Base-by-base conservation (phyloP, 2,329 filamentous ascomycete species). In the Sarocladiaceae sp. region DNA sequence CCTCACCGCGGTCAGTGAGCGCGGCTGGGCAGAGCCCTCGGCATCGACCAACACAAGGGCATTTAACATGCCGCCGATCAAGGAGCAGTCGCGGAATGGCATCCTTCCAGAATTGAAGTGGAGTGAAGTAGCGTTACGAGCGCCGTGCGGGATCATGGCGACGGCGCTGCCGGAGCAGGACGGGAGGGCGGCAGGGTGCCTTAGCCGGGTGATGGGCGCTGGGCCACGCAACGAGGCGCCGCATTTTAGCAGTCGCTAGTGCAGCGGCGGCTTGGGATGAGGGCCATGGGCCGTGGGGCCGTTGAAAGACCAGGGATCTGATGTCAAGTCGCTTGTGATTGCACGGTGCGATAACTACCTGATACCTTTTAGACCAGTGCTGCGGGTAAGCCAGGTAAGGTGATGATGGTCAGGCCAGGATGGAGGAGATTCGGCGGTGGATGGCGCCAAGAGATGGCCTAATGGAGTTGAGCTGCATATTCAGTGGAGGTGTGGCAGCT, bases 71-170 rank as follows among this genome's bases (percentile, higher is more conserved):
- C 3, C 40, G 40, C 22, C 40, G 40, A 44, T 44, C 40, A 44
- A 26, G 37, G 8, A 37, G 40, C 23, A 15, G 40, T 7, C 22
- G 18, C 17, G 40, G 40, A 20, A 40, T 12, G 40, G 44, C 13
- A 31, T 48, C 44, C 26, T 48, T 48, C 44, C 44, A 48, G 44
- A 33, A 48, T n/a, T 25, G 33, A 20, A 48, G 44, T 33, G 44
- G 44, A 48, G 44, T 10, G 40, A n/a, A 44, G 40, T 44, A 25
- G 40, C 23, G 40, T 44, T 28, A 23, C 28, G 23, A 23, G 40
- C 40, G 40, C 22, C 28, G 44, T 18, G 25, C 28, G 44, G 44
- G 26, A 33, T 48, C 44, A 25, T 48, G 4, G 44, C 18, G 23
- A 46, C 44, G 44, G 44, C 44, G 44, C 18, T 29, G 44, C 31